Evolutionary conservation across 202 grass and related monocot species (phyloP).

Genomic region (Schoenoplectus tabernaemontani): DNA sequence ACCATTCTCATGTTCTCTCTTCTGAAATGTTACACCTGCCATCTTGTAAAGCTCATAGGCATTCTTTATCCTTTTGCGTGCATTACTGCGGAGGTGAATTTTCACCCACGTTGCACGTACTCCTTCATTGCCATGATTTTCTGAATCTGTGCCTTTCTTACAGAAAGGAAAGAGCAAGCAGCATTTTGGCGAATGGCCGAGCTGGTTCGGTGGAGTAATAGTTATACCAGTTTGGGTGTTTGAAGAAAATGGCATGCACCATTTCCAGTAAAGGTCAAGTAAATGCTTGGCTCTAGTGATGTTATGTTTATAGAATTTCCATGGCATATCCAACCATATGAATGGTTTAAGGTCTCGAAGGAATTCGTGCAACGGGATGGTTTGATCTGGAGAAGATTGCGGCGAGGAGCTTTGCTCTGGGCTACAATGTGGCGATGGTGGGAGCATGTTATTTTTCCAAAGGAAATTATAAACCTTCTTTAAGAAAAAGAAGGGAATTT

Average conservation of each 20-base stretch:
- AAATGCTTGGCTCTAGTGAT: background rate
- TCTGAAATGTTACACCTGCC: background rate
- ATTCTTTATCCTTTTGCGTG: background rate
- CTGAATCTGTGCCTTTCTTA: background rate
- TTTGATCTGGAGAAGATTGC: background rate
- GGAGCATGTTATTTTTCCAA: constrained; percentile 5
- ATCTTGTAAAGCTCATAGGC: background rate
- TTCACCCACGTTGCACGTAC: background rate
- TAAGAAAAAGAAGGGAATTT: constrained; percentile 47
- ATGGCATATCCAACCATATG: background rate
- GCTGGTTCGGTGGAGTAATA: too few relatives aligned
- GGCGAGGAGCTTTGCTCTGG: background rate
- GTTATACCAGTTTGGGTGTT: too few relatives aligned
- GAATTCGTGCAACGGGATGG: too few relatives aligned
- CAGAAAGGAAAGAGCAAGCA: too few relatives aligned
- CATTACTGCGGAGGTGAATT: background rate
- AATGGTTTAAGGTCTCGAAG: background rate
- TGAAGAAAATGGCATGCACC: background rate
- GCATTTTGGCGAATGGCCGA: too few relatives aligned
- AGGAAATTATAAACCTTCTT: constrained; percentile 28
- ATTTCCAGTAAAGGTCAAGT: background rate
- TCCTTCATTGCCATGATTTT: background rate
- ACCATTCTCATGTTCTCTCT: background rate
- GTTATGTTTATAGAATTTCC: background rate
- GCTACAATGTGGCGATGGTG: too few relatives aligned